Percentiles rank a stretch among this genome's conserved stretches.
Conservation (phyloP, 257 asterid species). For the Nemophila menziesii region DNA sequence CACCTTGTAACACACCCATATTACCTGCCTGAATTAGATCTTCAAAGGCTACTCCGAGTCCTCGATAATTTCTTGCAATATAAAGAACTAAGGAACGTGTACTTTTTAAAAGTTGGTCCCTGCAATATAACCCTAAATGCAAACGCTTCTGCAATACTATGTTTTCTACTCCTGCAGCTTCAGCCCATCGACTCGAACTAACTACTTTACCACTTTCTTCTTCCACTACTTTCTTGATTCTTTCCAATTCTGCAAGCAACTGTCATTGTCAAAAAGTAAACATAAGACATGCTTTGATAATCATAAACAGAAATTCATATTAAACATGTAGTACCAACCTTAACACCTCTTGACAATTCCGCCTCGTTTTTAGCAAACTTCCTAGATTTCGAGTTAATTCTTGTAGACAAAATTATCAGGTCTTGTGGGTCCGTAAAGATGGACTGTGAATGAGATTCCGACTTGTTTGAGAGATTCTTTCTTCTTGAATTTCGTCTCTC, state of each 20-base stretch:
- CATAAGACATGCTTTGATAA: constrained; percentile 10
- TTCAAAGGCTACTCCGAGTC: constrained; percentile 72
- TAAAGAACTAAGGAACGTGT: constrained; percentile 56
- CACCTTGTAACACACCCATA: constrained; percentile 72
- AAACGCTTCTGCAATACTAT: constrained; percentile 45
- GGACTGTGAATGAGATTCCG: constrained; percentile 11
- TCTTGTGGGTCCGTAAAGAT: constrained; percentile 11
- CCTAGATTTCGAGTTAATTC: constrained; percentile 20
- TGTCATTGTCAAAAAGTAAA: constrained; percentile 25
- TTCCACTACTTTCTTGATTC: constrained; percentile 37
- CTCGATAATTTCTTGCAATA: constrained; percentile 65
- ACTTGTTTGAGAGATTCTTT: constrained; percentile 21
- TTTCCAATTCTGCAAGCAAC: constrained; percentile 67
- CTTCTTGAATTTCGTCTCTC: constrained; percentile 49
- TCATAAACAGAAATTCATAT: constrained; percentile 9
- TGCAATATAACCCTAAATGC: constrained; percentile 69
- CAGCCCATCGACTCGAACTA: constrained; percentile 60
- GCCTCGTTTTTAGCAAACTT: constrained; percentile 53
- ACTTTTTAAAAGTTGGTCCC: constrained; percentile 73
- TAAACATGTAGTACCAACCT: constrained; percentile 50
- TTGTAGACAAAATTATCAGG: constrained; percentile 15
- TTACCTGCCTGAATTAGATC: constrained; percentile 86
- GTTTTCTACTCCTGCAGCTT: constrained; percentile 57
- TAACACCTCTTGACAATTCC: constrained; percentile 67
- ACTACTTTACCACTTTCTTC: constrained; percentile 44